Conservation (phyloP, 331 rosid genomes). For the Erythrophleum ivorense region DNA sequence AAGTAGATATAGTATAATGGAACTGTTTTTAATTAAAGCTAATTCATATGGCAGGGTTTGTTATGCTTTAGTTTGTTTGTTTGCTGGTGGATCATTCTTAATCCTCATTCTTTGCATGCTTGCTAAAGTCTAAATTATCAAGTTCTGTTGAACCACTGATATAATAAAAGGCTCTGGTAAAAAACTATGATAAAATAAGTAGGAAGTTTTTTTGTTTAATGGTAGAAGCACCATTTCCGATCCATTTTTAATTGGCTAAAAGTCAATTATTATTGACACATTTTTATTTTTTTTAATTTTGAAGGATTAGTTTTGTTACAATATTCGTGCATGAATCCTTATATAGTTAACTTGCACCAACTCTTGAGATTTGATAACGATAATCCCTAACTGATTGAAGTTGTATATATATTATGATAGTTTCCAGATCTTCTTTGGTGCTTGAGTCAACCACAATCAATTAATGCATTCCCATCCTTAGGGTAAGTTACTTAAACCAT, state of each 20-base stretch:
- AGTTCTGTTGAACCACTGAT: conserved; percentile 51
- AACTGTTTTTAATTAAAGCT: conserved; percentile 2
- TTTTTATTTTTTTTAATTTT: neutral
- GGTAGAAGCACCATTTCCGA: neutral
- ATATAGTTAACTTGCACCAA: neutral
- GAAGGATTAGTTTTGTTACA: neutral
- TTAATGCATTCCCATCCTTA: neutral
- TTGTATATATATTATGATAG: neutral
- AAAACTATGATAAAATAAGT: conserved; percentile 3
- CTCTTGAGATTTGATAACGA: neutral
- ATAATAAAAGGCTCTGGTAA: conserved; percentile 38
- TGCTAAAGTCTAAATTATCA: neutral
- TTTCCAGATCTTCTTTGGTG: conserved; percentile 6
- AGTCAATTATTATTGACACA: conserved; percentile 5
- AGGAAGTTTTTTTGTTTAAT: neutral
- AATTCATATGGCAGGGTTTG: conserved; percentile 30
- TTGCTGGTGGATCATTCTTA: conserved; percentile 5
- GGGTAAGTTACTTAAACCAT: conserved; percentile 41
- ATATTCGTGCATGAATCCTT: neutral
- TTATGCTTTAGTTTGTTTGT: conserved; percentile 30
- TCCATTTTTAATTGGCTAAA: neutral
- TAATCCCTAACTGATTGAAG: neutral
- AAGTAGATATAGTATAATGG: neutral
- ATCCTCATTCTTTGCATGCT: neutral
- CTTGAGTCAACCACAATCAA: conserved; percentile 15